phyloP scores from a whole-genome alignment of 106 monocot genomes.

The Dendrobium chrysotoxum region DNA sequence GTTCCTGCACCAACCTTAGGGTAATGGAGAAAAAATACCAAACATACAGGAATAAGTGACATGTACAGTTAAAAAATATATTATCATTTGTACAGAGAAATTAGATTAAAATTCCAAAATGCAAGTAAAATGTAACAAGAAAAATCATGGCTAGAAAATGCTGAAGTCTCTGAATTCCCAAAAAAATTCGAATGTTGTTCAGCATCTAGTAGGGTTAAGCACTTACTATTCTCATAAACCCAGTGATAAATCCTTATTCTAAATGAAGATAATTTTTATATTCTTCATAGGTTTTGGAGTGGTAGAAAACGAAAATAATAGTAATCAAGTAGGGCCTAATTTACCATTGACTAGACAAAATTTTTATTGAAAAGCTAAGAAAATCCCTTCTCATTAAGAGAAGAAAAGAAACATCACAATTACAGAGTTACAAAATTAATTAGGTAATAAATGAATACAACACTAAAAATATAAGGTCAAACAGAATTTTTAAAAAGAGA shows the following conservation, averaged over 20 bases:
- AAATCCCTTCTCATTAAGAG: too few relatives aligned
- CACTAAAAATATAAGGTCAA: too few relatives aligned
- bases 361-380: too few relatives aligned
- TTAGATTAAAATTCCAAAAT: not conserved
- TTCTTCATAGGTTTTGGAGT: too few relatives aligned
- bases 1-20: slow-evolving; percentile 90
- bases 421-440: too few relatives aligned
- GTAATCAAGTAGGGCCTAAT: too few relatives aligned
- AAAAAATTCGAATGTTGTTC: not conserved
- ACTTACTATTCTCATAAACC: not conserved
- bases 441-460: too few relatives aligned
- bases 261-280: not conserved
- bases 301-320: too few relatives aligned
- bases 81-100: not conserved
- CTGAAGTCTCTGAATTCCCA: not conserved
- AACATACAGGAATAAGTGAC: not conserved
- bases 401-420: too few relatives aligned
- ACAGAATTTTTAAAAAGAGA: too few relatives aligned
- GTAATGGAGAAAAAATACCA: slow-evolving; percentile 1
- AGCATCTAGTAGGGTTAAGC: not conserved
- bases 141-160: not conserved
- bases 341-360: too few relatives aligned
- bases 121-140: not conserved
- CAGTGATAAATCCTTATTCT: not conserved
- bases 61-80: not conserved